Base-by-base conservation (phyloP, 73 alveolate genomes). In the Paraurostyla sp. region DNA sequence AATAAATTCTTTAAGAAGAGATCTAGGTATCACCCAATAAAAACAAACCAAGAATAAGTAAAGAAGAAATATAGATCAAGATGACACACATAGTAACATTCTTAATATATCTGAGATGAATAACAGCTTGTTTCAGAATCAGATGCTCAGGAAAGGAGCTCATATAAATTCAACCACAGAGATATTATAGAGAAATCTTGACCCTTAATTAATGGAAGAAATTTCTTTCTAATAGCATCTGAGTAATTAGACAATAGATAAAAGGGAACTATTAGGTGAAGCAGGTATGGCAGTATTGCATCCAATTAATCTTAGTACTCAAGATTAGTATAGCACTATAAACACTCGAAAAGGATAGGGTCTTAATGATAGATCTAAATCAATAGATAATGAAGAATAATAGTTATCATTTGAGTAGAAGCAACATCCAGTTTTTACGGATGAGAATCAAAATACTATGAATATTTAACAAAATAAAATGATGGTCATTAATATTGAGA, bases 291-390 rank as follows among this genome's bases (percentile, higher is more conserved):
- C 30, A 20, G 40, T 13, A 20, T 54, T 54, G 18, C 15, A 54
- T 15, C 43, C 42, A 25, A 29, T 25, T 16, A 40, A 38, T 11
- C 15, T 15, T 11, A 7, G 2, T 36, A 32, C 23, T 65, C 43
- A 65, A 2, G 25, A 65, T 15, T 22, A 65, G 7, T 65, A 65
- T 40, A 65, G 82, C 58, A 65, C 82, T 35, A 58, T 65, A 32
- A 65, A 32, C 23, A 38, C 82, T 35, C 0, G 41, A 35, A 65
- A n/a, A n/a, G n/a, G n/a, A n/a, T n/a, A n/a, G n/a, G n/a, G n/a
- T n/a, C n/a, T n/a, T n/a, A n/a, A n/a, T n/a, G n/a, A n/a, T n/a
- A n/a, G n/a, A n/a, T n/a, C n/a, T n/a, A n/a, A n/a, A n/a, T n/a
- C n/a, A n/a, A n/a, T n/a, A n/a, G n/a, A n/a, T n/a, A n/a, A n/a